phyloP scores from a whole-genome alignment of 148 eudicot genomes.

The Suaeda aralocaspica region DNA sequence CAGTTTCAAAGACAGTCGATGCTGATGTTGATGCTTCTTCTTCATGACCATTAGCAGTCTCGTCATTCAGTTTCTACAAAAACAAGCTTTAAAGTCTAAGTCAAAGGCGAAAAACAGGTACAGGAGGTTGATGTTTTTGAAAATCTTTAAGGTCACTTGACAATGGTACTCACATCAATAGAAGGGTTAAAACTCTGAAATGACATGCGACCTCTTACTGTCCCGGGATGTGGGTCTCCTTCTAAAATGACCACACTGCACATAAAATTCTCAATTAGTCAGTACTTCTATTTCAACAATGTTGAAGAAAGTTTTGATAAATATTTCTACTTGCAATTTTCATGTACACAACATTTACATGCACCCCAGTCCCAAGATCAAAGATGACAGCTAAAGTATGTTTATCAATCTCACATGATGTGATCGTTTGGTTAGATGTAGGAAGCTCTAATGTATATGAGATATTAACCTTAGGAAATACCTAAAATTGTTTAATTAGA shows the following conservation, averaged over 20 bases:
- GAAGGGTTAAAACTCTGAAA: slow-evolving; percentile 82
- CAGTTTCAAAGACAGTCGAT: slow-evolving; percentile 38
- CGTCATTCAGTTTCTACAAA: slow-evolving; percentile 67
- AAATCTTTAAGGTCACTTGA: slow-evolving; percentile 16
- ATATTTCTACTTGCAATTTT: background rate
- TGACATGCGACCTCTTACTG: slow-evolving; percentile 81
- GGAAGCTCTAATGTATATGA: too few species aligned
- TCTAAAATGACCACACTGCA: slow-evolving; percentile 82
- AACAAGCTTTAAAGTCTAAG: slow-evolving; percentile 37
- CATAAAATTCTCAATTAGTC: background rate
- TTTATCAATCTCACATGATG: background rate
- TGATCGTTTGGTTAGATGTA: too few species aligned
- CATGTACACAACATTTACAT: background rate
- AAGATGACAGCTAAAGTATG: background rate
- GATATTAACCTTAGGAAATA: too few species aligned
- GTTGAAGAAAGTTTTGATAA: background rate
- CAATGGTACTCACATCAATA: slow-evolving; percentile 73
- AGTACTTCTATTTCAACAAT: background rate
- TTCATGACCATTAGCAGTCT: slow-evolving; percentile 28
- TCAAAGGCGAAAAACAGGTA: slow-evolving; percentile 15
- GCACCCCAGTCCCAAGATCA: background rate
- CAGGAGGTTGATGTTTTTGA: slow-evolving; percentile 3
- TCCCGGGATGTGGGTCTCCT: slow-evolving; percentile 91
- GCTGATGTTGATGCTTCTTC: slow-evolving; percentile 47
- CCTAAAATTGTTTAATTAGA: too few species aligned